Conservation (phyloP, 768 basidiomycete species). For the Lactarius indigo region DNA sequence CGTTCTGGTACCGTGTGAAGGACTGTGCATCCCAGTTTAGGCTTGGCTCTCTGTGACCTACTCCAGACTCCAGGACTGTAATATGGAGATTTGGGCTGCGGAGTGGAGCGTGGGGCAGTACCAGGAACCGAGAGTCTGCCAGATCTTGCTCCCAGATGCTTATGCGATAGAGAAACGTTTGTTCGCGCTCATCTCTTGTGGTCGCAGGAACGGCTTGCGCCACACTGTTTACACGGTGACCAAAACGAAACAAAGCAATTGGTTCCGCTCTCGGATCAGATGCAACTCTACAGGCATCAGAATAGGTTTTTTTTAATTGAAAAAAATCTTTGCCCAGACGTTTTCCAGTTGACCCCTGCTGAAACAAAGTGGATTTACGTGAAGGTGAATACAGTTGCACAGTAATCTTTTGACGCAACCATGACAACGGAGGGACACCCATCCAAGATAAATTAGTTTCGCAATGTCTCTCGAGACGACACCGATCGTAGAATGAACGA, state of each 20-base stretch:
- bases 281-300: neutral
- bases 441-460: neutral
- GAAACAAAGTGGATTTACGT: neutral
- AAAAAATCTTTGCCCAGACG: neutral
- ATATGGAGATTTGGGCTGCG: neutral
- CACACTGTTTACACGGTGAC: neutral
- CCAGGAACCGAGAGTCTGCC: neutral
- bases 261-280: neutral
- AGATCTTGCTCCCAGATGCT: neutral
- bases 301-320: neutral
- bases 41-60: neutral
- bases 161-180: neutral
- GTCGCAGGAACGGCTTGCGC: neutral
- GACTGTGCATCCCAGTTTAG: neutral
- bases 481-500: neutral
- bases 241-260: neutral
- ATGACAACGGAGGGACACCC: neutral
- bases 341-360: neutral
- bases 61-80: neutral
- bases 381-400: neutral
- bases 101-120: neutral
- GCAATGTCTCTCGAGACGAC: neutral
- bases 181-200: neutral
- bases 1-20: neutral
- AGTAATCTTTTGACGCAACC: neutral